Percentiles rank a stretch among this genome's conserved stretches.
phyloP scores from a whole-genome alignment of 306 rosid species.

The Rosa multiflora region DNA sequence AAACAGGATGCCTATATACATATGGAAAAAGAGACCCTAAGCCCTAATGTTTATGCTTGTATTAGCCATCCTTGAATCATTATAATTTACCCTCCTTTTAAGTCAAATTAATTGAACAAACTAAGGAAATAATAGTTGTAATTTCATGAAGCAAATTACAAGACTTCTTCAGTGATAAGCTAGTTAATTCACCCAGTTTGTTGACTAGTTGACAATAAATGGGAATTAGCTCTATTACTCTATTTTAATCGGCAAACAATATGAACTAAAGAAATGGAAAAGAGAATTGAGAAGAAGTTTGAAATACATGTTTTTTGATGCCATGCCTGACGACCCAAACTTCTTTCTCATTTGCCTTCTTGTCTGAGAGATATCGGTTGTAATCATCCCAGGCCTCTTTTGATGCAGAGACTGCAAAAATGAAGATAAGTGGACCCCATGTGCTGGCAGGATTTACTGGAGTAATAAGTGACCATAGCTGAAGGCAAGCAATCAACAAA shows the following conservation, averaged over 20 bases:
- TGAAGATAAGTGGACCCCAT: slow-evolving; percentile 99
- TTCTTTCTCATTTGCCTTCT: slow-evolving; percentile 93
- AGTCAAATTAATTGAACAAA: background rate
- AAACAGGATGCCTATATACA: background rate
- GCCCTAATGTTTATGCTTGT: background rate
- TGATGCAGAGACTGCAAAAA: slow-evolving; percentile 94
- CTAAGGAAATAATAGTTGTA: no score
- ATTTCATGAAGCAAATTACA: background rate
- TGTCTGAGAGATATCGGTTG: slow-evolving; percentile 90
- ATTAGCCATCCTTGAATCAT: background rate
- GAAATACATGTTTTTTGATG: slow-evolving; percentile 69
- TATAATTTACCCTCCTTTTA: background rate
- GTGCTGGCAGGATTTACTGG: slow-evolving; percentile 99
- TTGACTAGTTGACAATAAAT: background rate
- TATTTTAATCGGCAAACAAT: slow-evolving; percentile 5
- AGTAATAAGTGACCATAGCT: slow-evolving; percentile 95
- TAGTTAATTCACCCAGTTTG: background rate
- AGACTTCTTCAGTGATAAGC: background rate
- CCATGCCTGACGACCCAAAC: slow-evolving; percentile 91
- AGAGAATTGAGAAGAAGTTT: slow-evolving; percentile 16
- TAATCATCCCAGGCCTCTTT: slow-evolving; percentile 99
- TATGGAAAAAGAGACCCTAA: background rate
- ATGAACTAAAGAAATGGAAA: slow-evolving; percentile 18
- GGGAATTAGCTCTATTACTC: background rate
- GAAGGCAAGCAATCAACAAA: slow-evolving; percentile 97